Evolutionary conservation across 1,284 basidiomycete species (phyloP), one percentile per base, ranked within the genome.

Genomic region (Heterobasidion parviporum): DNA sequence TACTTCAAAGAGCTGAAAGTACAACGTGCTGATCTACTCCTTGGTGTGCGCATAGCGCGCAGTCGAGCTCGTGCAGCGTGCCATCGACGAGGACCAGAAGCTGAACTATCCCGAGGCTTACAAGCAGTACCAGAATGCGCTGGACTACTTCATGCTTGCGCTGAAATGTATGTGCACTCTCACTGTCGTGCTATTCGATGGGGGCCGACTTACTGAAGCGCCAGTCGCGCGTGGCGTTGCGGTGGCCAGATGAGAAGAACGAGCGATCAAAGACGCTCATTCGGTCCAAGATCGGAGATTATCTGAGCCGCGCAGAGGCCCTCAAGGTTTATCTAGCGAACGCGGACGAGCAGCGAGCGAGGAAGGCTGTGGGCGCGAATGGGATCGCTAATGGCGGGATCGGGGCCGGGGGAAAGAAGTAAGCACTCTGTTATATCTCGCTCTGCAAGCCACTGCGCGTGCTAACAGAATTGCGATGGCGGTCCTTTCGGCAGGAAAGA

Each of bases 101-200:
- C 89, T 92, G 72, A 93, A 98, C 73, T 99, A 98, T 73, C 75
- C 83, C 48, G 94, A 96, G 67, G 94, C 95, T 16, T 96, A 93
- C 81, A 95, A 92, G 75, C 85, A 87, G 63, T 94, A 94, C 72
- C 89, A 92, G 75, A 97, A 98, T 78, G 83, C 93, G 3, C 81
- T 99, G 57, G 96, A 99, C 70, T 99, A 97, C 73, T 99, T 99
- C 71, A 94, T 98, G 89, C 89, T 98, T 73, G 82, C 83, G 6
- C 79, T 87, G 72, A 90, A 89, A 71, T 90, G 85, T 88, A 60
- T 45, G 56, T 59, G n/a, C 33, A 47, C 47, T 53, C 32, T 48
- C 34, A n/a, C 12, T 20, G 7, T 43, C 1, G 15, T 26, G n/a
- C 33, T 54, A 48, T 33, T n/a, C 9, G 18, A 32, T 33, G 32